Percentiles rank a stretch among this genome's conserved stretches.
Conservation (phyloP, 2,329 filamentous ascomycete genomes). For the Xylaria multiplex region DNA sequence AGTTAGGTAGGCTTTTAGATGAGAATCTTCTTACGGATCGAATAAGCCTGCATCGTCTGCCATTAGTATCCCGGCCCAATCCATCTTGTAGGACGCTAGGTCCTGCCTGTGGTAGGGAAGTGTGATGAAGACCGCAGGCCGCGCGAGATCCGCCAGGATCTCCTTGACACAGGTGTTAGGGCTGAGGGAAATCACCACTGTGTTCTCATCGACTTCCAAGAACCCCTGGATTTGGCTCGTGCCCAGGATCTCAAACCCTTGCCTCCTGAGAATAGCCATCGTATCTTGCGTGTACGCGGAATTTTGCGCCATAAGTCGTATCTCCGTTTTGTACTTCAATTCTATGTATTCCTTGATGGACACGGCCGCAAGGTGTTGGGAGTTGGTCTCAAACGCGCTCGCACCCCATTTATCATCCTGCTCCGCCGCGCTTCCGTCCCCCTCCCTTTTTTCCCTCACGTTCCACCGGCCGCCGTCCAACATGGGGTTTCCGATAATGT, state of each 20-base stretch:
- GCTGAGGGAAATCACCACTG: slow-evolving; percentile 10
- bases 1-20: neutral
- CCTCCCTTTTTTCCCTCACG: too few species aligned
- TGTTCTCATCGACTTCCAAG: slow-evolving; percentile 26
- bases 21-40: neutral
- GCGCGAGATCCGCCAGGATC: slow-evolving; percentile 20
- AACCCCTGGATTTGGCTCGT: slow-evolving; percentile 14
- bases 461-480: too few species aligned
- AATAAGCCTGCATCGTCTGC: too few species aligned
- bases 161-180: slow-evolving; percentile 4
- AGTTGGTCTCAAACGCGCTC: too few species aligned
- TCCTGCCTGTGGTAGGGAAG: neutral
- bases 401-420: too few species aligned
- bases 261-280: neutral
- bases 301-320: slow-evolving; percentile 18
- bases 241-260: slow-evolving; percentile 13
- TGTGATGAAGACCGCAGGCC: slow-evolving; percentile 22
- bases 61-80: neutral
- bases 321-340: neutral
- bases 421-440: too few species aligned
- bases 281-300: neutral
- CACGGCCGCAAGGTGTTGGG: slow-evolving; percentile 10
- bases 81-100: neutral
- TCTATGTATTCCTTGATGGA: neutral
- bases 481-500: neutral